These are phyloP conservation scores for Paraurostyla sp. DNA, from an alignment of 73 alveolate genomes.

Conservation along the genomic window DNA sequence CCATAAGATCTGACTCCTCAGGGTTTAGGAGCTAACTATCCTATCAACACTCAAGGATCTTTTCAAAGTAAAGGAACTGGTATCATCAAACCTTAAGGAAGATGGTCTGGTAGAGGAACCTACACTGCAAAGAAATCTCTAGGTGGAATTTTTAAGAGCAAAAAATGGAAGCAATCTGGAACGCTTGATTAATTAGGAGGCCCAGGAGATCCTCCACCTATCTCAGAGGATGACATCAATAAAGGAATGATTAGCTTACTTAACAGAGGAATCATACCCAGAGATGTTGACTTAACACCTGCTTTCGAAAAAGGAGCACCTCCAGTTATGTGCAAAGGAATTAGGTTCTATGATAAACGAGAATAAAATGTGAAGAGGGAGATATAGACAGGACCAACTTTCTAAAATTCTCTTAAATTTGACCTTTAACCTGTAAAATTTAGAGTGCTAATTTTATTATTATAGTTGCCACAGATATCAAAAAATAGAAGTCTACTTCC, in stretches of 20 bases:
- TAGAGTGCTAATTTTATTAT: not conserved
- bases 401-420: conserved; percentile 47
- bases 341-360: conserved; percentile 68
- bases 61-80: conserved; percentile 52
- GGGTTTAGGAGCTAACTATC: conserved; percentile 30
- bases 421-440: conserved; percentile 64
- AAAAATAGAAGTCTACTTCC: conserved; percentile 47
- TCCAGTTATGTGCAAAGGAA: conserved; percentile 84
- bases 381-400: conserved; percentile 60
- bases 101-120: conserved; percentile 58
- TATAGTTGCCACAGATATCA: not conserved
- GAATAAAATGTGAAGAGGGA: conserved; percentile 67
- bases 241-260: conserved; percentile 92
- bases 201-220: conserved; percentile 83
- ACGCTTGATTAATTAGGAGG: conserved; percentile 17
- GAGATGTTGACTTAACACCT: conserved; percentile 95
- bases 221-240: conserved; percentile 90
- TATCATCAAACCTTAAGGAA: conserved; percentile 50
- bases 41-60: not conserved
- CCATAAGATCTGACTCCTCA: conserved; percentile 11
- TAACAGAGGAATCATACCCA: conserved; percentile 90
- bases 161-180: conserved; percentile 25
- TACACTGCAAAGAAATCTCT: conserved; percentile 35
- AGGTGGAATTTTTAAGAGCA: conserved; percentile 37
- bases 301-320: conserved; percentile 94